phyloP scores from a whole-genome alignment of 495 filamentous ascomycete species.

The Xylaria venustula region DNA sequence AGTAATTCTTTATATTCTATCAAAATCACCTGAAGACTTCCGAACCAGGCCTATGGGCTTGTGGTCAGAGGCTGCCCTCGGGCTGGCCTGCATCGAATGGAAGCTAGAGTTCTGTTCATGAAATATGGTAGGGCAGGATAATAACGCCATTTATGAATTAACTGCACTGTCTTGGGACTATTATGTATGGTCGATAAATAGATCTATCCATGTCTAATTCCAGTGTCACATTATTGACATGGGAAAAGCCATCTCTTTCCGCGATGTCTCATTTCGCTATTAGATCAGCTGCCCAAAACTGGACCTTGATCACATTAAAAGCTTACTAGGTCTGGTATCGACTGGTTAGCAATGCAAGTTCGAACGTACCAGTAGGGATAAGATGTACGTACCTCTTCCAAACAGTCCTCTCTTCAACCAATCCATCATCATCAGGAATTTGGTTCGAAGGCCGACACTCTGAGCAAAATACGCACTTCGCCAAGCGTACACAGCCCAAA shows the following conservation, averaged over 20 bases:
- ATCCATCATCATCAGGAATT: slow-evolving; percentile 93
- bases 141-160: neutral
- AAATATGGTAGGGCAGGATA: neutral
- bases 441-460: slow-evolving; percentile 89
- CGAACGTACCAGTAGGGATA: neutral
- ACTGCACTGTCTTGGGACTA: neutral
- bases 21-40: no score
- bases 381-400: slow-evolving; percentile 76
- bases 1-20: no score
- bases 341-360: slow-evolving; percentile 28
- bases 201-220: neutral
- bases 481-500: slow-evolving; percentile 97
- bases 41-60: no score
- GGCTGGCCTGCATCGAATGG: no score
- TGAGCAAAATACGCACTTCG: slow-evolving; percentile 96
- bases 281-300: neutral
- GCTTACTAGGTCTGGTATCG: slow-evolving; percentile 61
- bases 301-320: slow-evolving; percentile 39
- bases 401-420: slow-evolving; percentile 95
- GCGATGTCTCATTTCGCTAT: neutral
- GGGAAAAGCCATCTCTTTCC: neutral
- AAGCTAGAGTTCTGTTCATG: no score
- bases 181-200: neutral
- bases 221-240: neutral
- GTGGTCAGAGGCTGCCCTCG: no score